These are phyloP conservation scores for Globisporangium echinulatum DNA, from an alignment of 352 stramenopile species.

Conservation along the genomic window DNA sequence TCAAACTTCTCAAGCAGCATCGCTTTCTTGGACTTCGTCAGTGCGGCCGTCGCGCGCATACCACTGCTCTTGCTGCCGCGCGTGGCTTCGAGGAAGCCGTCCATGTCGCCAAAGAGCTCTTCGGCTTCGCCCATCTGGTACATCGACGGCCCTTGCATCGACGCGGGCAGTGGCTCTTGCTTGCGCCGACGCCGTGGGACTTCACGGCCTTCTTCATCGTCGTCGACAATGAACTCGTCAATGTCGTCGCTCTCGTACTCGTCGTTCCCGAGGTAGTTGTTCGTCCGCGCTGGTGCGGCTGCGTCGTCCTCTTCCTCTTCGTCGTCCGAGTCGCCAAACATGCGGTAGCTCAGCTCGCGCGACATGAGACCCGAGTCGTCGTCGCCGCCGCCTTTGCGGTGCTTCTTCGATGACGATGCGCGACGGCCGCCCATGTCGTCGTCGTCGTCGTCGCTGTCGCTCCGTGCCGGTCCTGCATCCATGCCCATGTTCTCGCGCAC, in stretches of 20 bases:
- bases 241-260: slow-evolving; percentile 89
- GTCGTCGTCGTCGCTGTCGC: slow-evolving; percentile 68
- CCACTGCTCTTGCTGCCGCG: slow-evolving; percentile 30
- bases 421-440: slow-evolving; percentile 42
- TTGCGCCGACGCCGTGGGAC: slow-evolving; percentile 70
- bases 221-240: slow-evolving; percentile 87
- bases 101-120: slow-evolving; percentile 87
- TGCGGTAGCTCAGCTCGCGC: slow-evolving; percentile 80
- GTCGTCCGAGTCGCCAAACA: slow-evolving; percentile 87
- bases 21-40: slow-evolving; percentile 70
- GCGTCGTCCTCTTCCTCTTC: slow-evolving; percentile 57
- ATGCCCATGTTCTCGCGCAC: slow-evolving; percentile 88
- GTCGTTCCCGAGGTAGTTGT: slow-evolving; percentile 81
- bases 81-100: slow-evolving; percentile 81
- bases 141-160: slow-evolving; percentile 84
- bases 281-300: slow-evolving; percentile 48
- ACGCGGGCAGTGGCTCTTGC: slow-evolving; percentile 55
- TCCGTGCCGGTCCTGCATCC: slow-evolving; percentile 62
- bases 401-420: slow-evolving; percentile 47
- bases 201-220: slow-evolving; percentile 84
- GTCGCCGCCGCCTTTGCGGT: slow-evolving; percentile 27
- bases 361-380: slow-evolving; percentile 80
- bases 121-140: slow-evolving; percentile 89
- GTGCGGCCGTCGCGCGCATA: slow-evolving; percentile 1
- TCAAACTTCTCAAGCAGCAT: slow-evolving; percentile 86